Percentiles rank a stretch among this genome's conserved stretches.
Conservation (phyloP, 768 basidiomycete genomes). For the Lactarius tabidus region DNA sequence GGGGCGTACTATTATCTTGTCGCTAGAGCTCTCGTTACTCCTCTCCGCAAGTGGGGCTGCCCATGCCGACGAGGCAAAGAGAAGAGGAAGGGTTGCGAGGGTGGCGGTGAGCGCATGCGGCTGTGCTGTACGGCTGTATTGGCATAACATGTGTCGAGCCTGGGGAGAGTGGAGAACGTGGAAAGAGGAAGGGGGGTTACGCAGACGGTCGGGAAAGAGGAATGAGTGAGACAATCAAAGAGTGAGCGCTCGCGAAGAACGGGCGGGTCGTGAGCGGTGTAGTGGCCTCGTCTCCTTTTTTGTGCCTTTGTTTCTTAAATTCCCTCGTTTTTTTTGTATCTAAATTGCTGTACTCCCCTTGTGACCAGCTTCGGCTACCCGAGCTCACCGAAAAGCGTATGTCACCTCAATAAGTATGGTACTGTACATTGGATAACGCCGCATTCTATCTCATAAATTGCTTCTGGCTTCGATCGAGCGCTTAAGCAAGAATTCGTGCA, state of each 20-base stretch:
- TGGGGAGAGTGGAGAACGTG: neutral
- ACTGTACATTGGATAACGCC: neutral
- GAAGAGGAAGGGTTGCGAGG: neutral
- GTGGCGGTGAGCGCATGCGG: neutral
- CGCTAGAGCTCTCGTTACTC: neutral
- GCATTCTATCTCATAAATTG: constrained; percentile 4
- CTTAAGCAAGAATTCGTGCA: constrained; percentile 20
- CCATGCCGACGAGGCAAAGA: constrained; percentile 7
- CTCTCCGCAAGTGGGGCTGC: constrained; percentile 13
- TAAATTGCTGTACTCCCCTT: neutral
- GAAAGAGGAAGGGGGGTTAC: neutral
- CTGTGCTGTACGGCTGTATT: neutral
- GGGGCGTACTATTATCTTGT: constrained; percentile 9
- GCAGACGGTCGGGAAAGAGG: neutral
- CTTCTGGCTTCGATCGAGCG: neutral
- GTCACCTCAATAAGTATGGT: neutral
- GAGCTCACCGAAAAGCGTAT: neutral
- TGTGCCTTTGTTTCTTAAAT: neutral
- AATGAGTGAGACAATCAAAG: neutral
- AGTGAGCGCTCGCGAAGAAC: constrained; percentile 1
- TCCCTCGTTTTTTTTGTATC: neutral
- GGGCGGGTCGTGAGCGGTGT: neutral
- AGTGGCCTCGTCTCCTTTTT: neutral
- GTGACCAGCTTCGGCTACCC: neutral
- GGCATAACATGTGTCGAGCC: constrained; percentile 19